Evolutionary conservation across 208 protist genomes (phyloP).

Genomic region (Wallacemonas sp.): DNA sequence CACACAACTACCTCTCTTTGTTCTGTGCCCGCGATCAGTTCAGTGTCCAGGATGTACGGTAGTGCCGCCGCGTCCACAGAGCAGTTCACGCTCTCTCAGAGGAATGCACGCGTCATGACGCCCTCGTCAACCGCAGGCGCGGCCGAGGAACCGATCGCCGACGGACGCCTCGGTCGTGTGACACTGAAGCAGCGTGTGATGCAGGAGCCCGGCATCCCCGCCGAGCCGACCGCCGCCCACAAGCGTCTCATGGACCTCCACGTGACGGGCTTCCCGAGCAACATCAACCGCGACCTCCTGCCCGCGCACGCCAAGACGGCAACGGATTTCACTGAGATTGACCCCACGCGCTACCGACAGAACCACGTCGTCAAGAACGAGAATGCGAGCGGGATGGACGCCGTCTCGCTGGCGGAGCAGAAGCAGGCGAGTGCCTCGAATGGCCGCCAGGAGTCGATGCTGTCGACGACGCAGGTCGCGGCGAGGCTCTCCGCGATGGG

Average conservation of each 20-base stretch:
- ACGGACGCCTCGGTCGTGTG: conserved; percentile 1
- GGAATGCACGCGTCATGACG: background rate
- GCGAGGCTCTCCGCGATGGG: conserved; percentile 49
- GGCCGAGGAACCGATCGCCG: background rate
- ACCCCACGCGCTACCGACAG: conserved; percentile 46
- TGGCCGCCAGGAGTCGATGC: conserved; percentile 33
- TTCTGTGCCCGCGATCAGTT: no score
- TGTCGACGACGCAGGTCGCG: conserved; percentile 64
- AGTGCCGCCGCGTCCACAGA: background rate
- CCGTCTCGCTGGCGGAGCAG: conserved; percentile 15
- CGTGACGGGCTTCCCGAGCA: conserved; percentile 68
- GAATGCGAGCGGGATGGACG: conserved; percentile 32
- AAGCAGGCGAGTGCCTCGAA: conserved; percentile 9
- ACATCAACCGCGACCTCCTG: conserved; percentile 60
- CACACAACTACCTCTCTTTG: no score
- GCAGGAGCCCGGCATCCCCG: background rate
- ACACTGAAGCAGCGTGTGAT: conserved; percentile 19
- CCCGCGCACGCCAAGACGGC: conserved; percentile 30
- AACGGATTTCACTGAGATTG: conserved; percentile 47
- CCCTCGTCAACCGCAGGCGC: background rate
- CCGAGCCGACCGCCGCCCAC: conserved; percentile 31
- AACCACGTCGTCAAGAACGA: conserved; percentile 47
- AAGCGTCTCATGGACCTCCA: conserved; percentile 69
- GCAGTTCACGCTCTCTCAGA: background rate
- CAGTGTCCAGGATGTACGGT: background rate